Evolutionary conservation across 495 filamentous ascomycete genomes (phyloP).

Genomic region (Neurospora intermedia): DNA sequence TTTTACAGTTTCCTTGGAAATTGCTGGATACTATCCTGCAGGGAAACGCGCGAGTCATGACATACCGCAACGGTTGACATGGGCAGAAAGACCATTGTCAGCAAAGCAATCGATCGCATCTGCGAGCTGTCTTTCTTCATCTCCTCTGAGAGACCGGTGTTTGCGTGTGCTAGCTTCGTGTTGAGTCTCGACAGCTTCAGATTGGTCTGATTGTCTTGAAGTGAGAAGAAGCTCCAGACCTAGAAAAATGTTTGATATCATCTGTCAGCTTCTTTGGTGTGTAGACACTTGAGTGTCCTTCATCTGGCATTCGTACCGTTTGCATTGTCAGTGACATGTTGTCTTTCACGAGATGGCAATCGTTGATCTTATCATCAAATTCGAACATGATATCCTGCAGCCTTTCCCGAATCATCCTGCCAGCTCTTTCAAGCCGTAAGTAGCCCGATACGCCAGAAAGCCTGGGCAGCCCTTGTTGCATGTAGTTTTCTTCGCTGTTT

Average conservation of each 20-base stretch:
- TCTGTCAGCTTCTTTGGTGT: background rate
- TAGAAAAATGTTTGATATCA: background rate
- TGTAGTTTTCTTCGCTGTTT: background rate
- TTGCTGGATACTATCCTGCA: too few relatives aligned
- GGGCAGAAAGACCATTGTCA: constrained; percentile 21
- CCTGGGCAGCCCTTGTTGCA: background rate
- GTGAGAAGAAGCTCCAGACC: background rate
- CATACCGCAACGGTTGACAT: background rate
- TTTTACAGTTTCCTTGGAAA: background rate
- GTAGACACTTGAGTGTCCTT: background rate
- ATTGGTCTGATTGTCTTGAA: background rate
- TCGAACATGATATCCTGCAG: background rate
- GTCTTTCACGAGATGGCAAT: background rate
- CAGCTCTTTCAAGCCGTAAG: background rate
- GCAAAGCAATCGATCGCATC: constrained; percentile 20
- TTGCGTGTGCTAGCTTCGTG: background rate
- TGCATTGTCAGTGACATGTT: background rate
- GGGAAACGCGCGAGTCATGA: background rate
- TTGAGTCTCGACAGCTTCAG: background rate
- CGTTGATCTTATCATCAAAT: background rate
- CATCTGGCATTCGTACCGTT: background rate
- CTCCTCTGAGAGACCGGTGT: background rate
- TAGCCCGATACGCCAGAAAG: background rate
- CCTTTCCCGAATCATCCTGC: background rate
- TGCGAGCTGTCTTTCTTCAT: constrained; percentile 15